Evolutionary conservation across 192 early-diverging fungal species (phyloP), one percentile per base, ranked within the genome.

Genomic region (Dimargaris verticillata): DNA sequence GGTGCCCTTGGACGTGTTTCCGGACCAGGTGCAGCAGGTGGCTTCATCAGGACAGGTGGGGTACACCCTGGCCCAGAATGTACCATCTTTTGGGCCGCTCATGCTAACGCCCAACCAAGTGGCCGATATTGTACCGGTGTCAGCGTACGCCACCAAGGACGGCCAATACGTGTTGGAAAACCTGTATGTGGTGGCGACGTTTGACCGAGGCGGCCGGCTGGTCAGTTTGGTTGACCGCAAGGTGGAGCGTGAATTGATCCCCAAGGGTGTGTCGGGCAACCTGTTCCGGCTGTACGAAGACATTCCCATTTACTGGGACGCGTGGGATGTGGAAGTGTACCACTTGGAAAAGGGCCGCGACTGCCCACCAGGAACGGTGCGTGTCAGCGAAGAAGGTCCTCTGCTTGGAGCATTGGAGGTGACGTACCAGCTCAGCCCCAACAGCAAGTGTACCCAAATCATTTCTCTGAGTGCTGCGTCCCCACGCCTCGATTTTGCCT

Each of bases 301-400:
- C 71, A 77, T 89, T 46, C 88, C 87, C 17, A 62, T 91, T 25
- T 87, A 77, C 70, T 94, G 89, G 88, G 91, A 94, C 65, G 90
- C 85, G 0, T 88, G 85, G 70, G 72, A 84, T 61, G 88, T 95
- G 28, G 94, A 99, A 66, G 83, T 96, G 24, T 97, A 95, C 71
- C 91, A 91, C 69, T 72, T 91, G 25, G 89, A 96, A 64, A 97
- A 92, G 66, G 78, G 77, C n/a, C 69, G 68, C 29, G 80, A 81
- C 49, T 80, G 82, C 3, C 65, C 59, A 24, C 71, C 76, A 17
- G 38, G 50, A 6, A 28, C 10, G 22, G 65, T 73, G 11, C 29
- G 44, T 0, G 74, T 93, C 7, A 55, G 71, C 11, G 93, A 96
- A 61, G 65, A 80, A 18, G 92, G 95, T 0, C 93, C 93, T 17